phyloP scores from a whole-genome alignment of 116 monocot genomes.

The Iris pallida region DNA sequence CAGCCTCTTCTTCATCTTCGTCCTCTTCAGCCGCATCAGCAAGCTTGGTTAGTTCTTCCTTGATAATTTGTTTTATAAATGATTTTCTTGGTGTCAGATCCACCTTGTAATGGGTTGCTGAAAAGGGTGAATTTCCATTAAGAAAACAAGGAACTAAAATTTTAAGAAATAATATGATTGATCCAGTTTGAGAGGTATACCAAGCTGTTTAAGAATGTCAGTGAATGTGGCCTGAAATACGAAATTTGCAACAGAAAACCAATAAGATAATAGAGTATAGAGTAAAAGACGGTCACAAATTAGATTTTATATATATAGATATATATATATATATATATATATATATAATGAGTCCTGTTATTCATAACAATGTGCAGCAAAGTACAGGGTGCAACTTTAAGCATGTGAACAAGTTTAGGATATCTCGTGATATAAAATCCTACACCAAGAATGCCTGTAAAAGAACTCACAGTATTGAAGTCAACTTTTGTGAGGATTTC shows the following conservation, averaged over 20 bases:
- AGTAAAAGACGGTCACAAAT: not conserved
- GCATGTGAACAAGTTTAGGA: no score
- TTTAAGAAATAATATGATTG: not conserved
- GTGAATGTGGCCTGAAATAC: conserved; percentile 30
- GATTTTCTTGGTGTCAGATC: conserved; percentile 37
- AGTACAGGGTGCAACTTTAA: no score
- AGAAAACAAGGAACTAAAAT: not conserved
- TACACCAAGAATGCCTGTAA: no score
- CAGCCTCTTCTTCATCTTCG: conserved; percentile 27
- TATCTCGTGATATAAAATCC: no score
- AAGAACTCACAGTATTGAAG: conserved; percentile 62
- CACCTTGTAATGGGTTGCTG: conserved; percentile 21
- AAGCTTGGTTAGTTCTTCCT: conserved; percentile 45
- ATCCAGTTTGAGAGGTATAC: conserved; percentile 8
- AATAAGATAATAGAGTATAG: not conserved
- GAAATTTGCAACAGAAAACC: not conserved
- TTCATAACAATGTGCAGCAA: no score
- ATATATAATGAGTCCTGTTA: not conserved
- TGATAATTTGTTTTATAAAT: conserved; percentile 34
- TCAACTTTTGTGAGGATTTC: conserved; percentile 78
- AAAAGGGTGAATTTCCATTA: not conserved
- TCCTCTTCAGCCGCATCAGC: conserved; percentile 36
- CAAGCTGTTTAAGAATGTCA: conserved; percentile 31
- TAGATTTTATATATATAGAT: not conserved
- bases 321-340: not conserved